phyloP scores from a whole-genome alignment of 1,139 yeast genomes.

The Saccharomyces hybrid region DNA sequence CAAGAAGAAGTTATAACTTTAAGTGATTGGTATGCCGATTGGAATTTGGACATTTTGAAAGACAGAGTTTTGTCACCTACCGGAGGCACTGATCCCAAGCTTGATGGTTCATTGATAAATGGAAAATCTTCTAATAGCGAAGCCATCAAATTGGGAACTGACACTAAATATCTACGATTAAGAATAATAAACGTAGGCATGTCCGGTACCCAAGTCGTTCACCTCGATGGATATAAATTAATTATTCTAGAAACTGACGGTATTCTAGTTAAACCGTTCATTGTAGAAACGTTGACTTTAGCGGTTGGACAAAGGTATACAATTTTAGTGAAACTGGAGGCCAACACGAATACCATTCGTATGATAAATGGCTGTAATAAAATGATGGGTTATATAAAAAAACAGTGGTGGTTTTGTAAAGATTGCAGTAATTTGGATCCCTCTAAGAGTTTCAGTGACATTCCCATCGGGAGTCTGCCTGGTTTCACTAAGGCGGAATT shows the following conservation, averaged over 20 bases:
- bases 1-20: conserved; percentile 51
- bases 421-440: not conserved
- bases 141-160: conserved; percentile 45
- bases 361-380: conserved; percentile 27
- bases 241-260: conserved; percentile 69
- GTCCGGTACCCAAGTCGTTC: conserved; percentile 40
- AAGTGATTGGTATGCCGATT: conserved; percentile 51
- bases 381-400: conserved; percentile 29
- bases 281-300: conserved; percentile 49
- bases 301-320: conserved; percentile 76
- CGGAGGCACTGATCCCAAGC: conserved; percentile 31
- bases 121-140: conserved; percentile 50
- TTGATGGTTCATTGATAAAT: conserved; percentile 31
- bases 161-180: conserved; percentile 43
- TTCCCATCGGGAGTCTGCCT: conserved; percentile 15
- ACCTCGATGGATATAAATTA: conserved; percentile 42
- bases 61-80: conserved; percentile 36
- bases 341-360: conserved; percentile 21
- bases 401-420: conserved; percentile 16
- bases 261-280: conserved; percentile 47
- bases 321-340: conserved; percentile 42
- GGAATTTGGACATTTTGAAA: conserved; percentile 55
- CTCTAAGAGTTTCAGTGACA: conserved; percentile 1
- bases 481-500: conserved; percentile 18
- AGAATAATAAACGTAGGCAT: conserved; percentile 40